These are phyloP conservation scores for Allium sativum DNA, from an alignment of 106 monocot genomes.

Conservation along the genomic window DNA sequence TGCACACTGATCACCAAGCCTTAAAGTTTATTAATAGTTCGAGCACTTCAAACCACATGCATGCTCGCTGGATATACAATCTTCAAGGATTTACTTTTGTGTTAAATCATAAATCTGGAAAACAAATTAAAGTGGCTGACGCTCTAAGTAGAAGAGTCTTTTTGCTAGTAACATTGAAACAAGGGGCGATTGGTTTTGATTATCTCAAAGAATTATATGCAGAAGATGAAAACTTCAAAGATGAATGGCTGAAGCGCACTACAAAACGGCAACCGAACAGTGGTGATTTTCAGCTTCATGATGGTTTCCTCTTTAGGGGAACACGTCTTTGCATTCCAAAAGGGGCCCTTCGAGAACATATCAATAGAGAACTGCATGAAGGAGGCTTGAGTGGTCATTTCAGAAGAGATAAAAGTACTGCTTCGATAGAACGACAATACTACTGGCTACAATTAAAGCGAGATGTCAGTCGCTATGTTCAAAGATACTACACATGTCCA, in stretches of 20 bases:
- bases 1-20: neutral
- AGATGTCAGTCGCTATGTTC: neutral
- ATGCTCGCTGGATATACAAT: neutral
- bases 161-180: neutral
- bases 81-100: no score
- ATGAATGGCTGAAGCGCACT: neutral
- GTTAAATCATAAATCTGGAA: neutral
- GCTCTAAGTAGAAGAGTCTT: neutral
- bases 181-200: neutral
- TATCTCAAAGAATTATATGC: neutral
- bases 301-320: neutral
- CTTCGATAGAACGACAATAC: neutral
- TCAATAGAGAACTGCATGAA: neutral
- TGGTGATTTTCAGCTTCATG: neutral
- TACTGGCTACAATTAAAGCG: conserved; percentile 3
- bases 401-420: conserved; percentile 1
- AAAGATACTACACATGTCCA: neutral
- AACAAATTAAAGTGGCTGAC: neutral
- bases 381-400: conserved; percentile 6
- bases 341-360: neutral
- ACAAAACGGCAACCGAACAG: neutral
- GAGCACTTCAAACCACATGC: neutral
- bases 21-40: neutral
- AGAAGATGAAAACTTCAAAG: conserved; percentile 1
- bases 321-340: neutral